phyloP scores from a whole-genome alignment of 345 rosid genomes.

The Anastatica hierochuntica region DNA sequence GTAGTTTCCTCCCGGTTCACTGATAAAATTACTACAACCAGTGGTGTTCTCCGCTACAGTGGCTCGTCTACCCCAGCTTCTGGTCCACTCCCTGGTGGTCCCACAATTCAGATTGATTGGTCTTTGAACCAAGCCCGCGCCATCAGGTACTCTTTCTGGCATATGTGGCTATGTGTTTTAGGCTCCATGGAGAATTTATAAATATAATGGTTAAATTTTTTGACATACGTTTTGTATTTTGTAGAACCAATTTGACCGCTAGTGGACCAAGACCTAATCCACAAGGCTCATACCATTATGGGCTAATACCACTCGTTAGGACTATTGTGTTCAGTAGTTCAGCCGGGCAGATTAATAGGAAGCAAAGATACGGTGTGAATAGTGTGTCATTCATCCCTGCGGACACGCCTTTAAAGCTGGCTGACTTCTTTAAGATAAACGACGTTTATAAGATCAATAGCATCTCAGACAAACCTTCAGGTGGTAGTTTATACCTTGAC shows the following conservation, averaged over 20 bases:
- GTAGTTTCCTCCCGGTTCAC: slow-evolving; percentile 69
- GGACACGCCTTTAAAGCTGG: slow-evolving; percentile 78
- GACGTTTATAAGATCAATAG: slow-evolving; percentile 68
- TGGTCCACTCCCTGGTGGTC: slow-evolving; percentile 61
- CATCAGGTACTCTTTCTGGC: slow-evolving; percentile 42
- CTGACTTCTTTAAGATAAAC: slow-evolving; percentile 68
- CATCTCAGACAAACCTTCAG: slow-evolving; percentile 51
- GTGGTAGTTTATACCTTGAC: slow-evolving; percentile 55
- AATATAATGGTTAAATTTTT: neutral
- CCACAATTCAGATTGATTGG: slow-evolving; percentile 68
- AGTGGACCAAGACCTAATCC: slow-evolving; percentile 99
- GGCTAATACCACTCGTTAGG: slow-evolving; percentile 55
- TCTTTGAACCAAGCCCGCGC: slow-evolving; percentile 93
- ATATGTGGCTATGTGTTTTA: neutral
- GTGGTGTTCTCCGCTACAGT: slow-evolving; percentile 64
- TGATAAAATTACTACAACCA: slow-evolving; percentile 42
- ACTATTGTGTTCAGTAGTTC: slow-evolving; percentile 57
- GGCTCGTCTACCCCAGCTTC: slow-evolving; percentile 48
- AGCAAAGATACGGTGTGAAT: slow-evolving; percentile 76
- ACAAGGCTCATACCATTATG: slow-evolving; percentile 98
- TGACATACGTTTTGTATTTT: neutral
- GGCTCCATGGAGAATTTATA: neutral
- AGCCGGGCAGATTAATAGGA: slow-evolving; percentile 56
- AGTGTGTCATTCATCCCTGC: slow-evolving; percentile 73
- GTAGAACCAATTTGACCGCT: slow-evolving; percentile 82